Conservation (phyloP, 345 rosid genomes). For the Salix viminalis region DNA sequence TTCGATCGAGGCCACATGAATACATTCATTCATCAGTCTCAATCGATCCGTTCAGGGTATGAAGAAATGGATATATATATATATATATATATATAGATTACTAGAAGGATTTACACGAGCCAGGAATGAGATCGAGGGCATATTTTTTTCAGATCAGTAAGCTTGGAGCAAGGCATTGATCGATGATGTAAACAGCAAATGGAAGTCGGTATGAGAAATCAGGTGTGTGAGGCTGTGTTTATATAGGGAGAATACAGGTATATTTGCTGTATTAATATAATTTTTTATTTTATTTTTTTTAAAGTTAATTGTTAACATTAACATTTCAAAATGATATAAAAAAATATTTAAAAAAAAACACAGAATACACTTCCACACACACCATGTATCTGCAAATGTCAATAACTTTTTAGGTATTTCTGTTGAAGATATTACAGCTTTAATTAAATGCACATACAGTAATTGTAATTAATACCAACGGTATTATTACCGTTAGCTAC, state of each 20-base stretch:
- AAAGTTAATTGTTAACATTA: too few relatives aligned
- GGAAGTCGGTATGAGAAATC: neutral
- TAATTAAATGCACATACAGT: too few relatives aligned
- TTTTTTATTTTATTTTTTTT: too few relatives aligned
- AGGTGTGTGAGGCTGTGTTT: neutral
- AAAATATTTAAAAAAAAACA: too few relatives aligned
- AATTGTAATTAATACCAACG: too few relatives aligned
- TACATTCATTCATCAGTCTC: conserved; percentile 26
- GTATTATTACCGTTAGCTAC: too few relatives aligned
- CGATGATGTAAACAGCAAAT: neutral
- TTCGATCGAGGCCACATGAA: conserved; percentile 27
- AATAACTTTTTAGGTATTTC: neutral
- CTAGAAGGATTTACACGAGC: conserved; percentile 16
- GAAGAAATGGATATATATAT: neutral
- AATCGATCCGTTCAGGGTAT: conserved; percentile 10
- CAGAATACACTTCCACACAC: too few relatives aligned
- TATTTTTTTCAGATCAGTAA: neutral
- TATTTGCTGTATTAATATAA: too few relatives aligned
- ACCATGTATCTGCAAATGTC: neutral
- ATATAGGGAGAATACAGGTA: neutral
- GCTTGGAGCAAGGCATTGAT: neutral
- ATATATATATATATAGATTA: too few relatives aligned
- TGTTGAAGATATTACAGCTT: too few relatives aligned
- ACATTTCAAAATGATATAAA: too few relatives aligned
- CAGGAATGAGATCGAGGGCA: conserved; percentile 16